phyloP scores from a whole-genome alignment of 1,284 basidiomycete genomes.

The Malassezia sp. region DNA sequence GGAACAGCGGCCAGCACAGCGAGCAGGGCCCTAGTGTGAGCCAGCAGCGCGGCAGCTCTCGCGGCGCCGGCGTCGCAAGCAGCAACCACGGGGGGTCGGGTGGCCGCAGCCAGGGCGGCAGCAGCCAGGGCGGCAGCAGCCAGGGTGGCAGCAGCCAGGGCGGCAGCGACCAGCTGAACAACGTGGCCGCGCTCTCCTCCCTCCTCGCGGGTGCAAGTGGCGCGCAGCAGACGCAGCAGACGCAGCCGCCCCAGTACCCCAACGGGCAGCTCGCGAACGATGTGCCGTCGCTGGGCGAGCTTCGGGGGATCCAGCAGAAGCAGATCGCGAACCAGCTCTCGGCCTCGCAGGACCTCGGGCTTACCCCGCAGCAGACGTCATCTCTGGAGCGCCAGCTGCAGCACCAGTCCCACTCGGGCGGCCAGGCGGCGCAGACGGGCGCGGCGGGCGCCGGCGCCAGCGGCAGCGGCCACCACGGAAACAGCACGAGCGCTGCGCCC shows the following conservation, averaged over 20 bases:
- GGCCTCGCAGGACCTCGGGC: neutral
- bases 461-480: too few relatives aligned
- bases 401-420: neutral
- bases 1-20: too few relatives aligned
- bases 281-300: conserved; percentile 1
- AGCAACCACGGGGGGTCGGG: neutral
- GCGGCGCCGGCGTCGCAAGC: too few relatives aligned
- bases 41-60: too few relatives aligned
- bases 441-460: neutral
- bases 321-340: neutral
- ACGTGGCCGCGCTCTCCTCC: too few relatives aligned
- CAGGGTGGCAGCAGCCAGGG: neutral
- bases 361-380: conserved; percentile 1
- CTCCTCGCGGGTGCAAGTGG: neutral
- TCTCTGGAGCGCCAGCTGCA: neutral
- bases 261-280: neutral
- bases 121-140: neutral
- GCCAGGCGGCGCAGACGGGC: neutral
- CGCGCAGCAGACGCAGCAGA: conserved; percentile 1
- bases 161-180: neutral
- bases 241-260: neutral
- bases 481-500: neutral
- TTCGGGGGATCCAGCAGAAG: neutral
- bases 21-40: too few relatives aligned
- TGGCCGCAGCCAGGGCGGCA: too few relatives aligned